Evolutionary conservation across 768 basidiomycete species (phyloP), one percentile per base, ranked within the genome.

Genomic region (Hygrophorus pudorinus): DNA sequence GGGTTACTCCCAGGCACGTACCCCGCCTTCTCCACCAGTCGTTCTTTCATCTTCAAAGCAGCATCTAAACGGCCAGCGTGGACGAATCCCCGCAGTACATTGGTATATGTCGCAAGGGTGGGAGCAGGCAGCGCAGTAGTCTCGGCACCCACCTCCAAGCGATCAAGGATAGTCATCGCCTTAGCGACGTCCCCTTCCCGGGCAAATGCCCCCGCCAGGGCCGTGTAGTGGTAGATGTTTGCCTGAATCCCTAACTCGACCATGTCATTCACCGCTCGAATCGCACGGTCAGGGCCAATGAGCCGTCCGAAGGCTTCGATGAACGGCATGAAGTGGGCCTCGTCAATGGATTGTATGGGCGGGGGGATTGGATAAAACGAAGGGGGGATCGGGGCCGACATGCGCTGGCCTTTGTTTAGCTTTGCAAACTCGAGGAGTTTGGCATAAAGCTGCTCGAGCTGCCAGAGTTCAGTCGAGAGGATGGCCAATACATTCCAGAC

Each of bases 201-300:
- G 11, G 74, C 73, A 50, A 70, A 78, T 9, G 58, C 59, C 1
- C 70, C 66, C 0, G 70, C 71, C 27, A 77, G 53, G 24, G 71
- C 65, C n/a, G 73, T 72, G 52, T 71, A 71, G 30, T 75, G 70
- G n/a, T 70, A 56, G 5, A 66, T 51, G 17, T 58, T 59, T 0
- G 79, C 79, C 4, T 52, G 41, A 21, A 83, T 48, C 3, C 70
- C 71, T 0, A 71, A 52, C 5, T 52, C 41, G 3, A 64, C 37
- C 76, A 84, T 80, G 53, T 82, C 78, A n/a, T 49, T 50, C 31
- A 83, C 41, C 14, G 81, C 62, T 16, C 51, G 47, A 0, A 62
- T 52, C 0, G 71, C 74, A 21, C 56, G 54, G 4, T 51, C 38
- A 0, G 67, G 54, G 1, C 65, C 62, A 21, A 48, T 50, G 3